Conservation (phyloP, 306 rosid species). For the Trichosanthes cucumerina region DNA sequence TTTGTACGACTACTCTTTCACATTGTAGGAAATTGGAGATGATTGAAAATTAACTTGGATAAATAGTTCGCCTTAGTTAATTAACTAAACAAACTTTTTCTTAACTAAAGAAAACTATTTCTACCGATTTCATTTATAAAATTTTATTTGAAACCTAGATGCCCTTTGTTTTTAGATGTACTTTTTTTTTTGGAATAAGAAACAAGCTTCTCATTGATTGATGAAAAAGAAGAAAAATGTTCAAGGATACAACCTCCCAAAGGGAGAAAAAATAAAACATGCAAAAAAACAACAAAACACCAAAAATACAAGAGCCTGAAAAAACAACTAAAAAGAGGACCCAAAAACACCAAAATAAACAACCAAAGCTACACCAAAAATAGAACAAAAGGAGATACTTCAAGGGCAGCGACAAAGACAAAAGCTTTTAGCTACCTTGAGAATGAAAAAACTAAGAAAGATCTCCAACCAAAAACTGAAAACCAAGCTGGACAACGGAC, state of each 20-base stretch:
- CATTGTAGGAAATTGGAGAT: neutral
- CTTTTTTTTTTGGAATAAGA: too few species aligned
- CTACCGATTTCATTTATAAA: neutral
- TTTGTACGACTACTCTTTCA: neutral
- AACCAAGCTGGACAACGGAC: neutral
- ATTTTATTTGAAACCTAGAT: neutral
- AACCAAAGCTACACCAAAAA: neutral
- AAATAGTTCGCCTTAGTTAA: neutral
- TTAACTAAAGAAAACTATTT: neutral
- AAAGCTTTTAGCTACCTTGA: neutral
- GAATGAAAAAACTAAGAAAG: neutral
- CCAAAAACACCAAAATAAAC: neutral
- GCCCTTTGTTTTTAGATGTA: neutral
- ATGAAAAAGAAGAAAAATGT: too few species aligned
- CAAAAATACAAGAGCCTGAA: neutral
- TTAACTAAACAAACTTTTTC: neutral
- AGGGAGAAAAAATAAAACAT: too few species aligned
- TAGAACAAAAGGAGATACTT: neutral
- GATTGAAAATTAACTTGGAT: neutral
- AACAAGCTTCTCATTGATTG: too few species aligned
- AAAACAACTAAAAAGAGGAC: neutral
- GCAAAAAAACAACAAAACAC: neutral
- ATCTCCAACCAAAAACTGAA: neutral
- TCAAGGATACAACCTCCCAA: too few species aligned
- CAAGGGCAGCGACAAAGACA: neutral